Evolutionary conservation across 1,284 basidiomycete species (phyloP).

Genomic region (Austroboletus novae-zelandiae): DNA sequence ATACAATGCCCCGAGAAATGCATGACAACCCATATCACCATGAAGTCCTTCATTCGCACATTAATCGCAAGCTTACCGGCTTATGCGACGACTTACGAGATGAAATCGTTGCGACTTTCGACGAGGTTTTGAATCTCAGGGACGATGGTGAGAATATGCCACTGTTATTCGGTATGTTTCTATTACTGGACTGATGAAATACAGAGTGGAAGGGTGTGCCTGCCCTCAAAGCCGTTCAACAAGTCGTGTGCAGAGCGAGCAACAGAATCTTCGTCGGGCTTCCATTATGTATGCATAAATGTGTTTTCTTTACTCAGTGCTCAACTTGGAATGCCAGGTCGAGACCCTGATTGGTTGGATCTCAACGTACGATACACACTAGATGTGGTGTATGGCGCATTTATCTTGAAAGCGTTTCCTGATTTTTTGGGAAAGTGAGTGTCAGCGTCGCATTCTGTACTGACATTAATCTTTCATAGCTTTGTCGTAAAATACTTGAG

Average conservation of each 20-base stretch:
- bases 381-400: constrained; percentile 29
- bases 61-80: constrained; percentile 30
- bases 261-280: constrained; percentile 40
- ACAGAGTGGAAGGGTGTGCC: constrained; percentile 29
- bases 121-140: constrained; percentile 16
- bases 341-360: constrained; percentile 34
- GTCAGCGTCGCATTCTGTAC: neutral
- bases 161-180: neutral
- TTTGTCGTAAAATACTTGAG: neutral
- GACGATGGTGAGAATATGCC: constrained; percentile 9
- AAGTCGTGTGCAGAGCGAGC: constrained; percentile 31
- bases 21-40: constrained; percentile 28
- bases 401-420: constrained; percentile 37
- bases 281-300: constrained; percentile 33
- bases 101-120: constrained; percentile 31
- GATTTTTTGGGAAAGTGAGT: constrained; percentile 38
- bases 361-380: constrained; percentile 35
- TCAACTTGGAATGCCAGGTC: neutral
- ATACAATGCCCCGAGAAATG: constrained; percentile 28
- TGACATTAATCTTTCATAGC: too few relatives aligned
- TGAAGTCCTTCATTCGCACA: constrained; percentile 20
- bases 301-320: neutral
- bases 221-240: constrained; percentile 12
- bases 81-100: constrained; percentile 30
- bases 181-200: neutral